Evolutionary conservation across 768 basidiomycete species (phyloP), one percentile per base, ranked within the genome.

Genomic region (Mycena crocata): DNA sequence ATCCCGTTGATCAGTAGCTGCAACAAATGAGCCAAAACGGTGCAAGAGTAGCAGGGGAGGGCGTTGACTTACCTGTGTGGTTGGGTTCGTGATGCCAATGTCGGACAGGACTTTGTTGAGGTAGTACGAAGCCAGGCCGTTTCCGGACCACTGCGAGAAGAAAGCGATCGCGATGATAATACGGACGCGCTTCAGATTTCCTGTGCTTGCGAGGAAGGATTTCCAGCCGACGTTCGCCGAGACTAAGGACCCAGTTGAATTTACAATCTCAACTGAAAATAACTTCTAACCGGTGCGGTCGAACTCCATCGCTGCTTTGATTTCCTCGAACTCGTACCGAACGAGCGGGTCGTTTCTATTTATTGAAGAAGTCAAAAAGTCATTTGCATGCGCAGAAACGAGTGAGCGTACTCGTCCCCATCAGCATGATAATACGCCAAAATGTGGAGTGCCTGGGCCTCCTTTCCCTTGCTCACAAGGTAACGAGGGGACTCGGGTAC

Each of bases 141-240:
- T 93, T 14, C 91, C 93, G 14, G 91, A 93, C 92, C 92, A 93
- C 73, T 93, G 91, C 2, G 92, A 93, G 85, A 94, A 93, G 84
- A 91, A 91, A 39, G 91, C 92, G 60, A 94, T 81, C 48, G 90
- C 90, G 67, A 92, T 74, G 75, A 94, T 91, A 76, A 94, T 91
- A 59, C 85, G 80, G 84, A 94, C 85, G 61, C 94, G 92, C 78
- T 83, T 89, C 64, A 87, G 81, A 84, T 95, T 95, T 55, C 93
- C 93, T 26, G 83, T 76, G 51, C 86, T 92, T 44, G 81, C 72
- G 72, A 93, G 78, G 68, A 95, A 84, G 3, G 90, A 83, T 71
- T 84, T 88, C 89, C 89, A 94, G 62, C 89, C 89, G 45, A 91
- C 79, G 67, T 87, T 88, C 44, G 82, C 74, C 76, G 42, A 30